phyloP scores from a whole-genome alignment of 306 rosid species.

The Cucurbita ficifolia region DNA sequence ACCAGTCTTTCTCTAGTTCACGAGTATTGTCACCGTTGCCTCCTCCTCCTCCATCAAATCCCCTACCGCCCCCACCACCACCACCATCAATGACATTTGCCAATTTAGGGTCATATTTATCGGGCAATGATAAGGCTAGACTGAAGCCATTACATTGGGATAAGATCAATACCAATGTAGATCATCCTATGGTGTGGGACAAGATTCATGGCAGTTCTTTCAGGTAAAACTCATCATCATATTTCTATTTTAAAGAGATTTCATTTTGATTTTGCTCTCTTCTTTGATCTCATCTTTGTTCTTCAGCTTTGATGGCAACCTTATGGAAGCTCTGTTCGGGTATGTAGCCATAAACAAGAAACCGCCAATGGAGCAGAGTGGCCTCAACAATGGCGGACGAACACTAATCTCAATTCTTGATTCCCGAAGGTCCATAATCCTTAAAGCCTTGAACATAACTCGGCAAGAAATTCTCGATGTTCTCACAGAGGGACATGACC shows the following conservation, averaged over 20 bases:
- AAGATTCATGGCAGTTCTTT: constrained; percentile 67
- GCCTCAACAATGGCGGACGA: constrained; percentile 18
- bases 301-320: constrained; percentile 57
- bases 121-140: constrained; percentile 12
- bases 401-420: constrained; percentile 52
- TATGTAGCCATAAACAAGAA: constrained; percentile 23
- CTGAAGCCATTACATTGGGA: constrained; percentile 90
- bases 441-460: constrained; percentile 45
- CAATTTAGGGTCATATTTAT: background rate
- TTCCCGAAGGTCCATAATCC: constrained; percentile 65
- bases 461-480: constrained; percentile 44
- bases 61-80: constrained; percentile 14
- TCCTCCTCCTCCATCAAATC: background rate
- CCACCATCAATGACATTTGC: background rate
- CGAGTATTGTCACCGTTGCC: background rate
- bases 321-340: constrained; percentile 72
- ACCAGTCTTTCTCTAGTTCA: constrained; percentile 11
- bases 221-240: constrained; percentile 22
- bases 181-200: constrained; percentile 79
- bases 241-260: background rate
- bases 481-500: constrained; percentile 55
- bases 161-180: constrained; percentile 60
- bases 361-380: constrained; percentile 20
- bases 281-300: background rate
- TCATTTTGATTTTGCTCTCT: background rate